Evolutionary conservation across 1,139 yeast species (phyloP).

Genomic region (Yamadazyma diddensiae): DNA sequence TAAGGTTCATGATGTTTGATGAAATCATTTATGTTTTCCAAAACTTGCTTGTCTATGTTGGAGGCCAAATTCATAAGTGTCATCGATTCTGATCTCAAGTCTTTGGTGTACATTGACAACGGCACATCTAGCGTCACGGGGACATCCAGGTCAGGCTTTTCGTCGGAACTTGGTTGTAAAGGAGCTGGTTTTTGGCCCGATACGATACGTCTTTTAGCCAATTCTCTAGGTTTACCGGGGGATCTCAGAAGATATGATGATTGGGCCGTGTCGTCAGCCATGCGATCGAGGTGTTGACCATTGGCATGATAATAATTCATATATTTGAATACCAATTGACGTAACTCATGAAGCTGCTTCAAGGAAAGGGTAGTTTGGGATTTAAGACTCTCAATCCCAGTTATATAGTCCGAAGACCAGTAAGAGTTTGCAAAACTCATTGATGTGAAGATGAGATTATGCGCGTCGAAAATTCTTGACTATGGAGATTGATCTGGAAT

Average conservation of each 20-base stretch:
- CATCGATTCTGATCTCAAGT: constrained; percentile 23
- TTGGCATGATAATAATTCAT: constrained; percentile 38
- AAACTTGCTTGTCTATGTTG: constrained; percentile 34
- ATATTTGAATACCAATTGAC: constrained; percentile 37
- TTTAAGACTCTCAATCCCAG: constrained; percentile 33
- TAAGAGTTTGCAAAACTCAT: constrained; percentile 19
- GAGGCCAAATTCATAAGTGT: constrained; percentile 28
- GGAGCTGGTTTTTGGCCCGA: constrained; percentile 10
- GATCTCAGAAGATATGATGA: background rate
- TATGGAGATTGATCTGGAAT: constrained; percentile 1
- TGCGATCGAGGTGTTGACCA: constrained; percentile 29
- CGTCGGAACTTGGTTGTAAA: constrained; percentile 1
- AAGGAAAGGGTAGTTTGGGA: constrained; percentile 33
- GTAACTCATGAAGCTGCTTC: constrained; percentile 40
- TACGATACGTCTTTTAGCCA: constrained; percentile 11
- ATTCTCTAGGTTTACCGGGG: background rate
- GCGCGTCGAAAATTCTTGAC: constrained; percentile 1
- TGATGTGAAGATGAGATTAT: too few species aligned
- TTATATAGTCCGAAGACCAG: constrained; percentile 44
- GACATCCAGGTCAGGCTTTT: background rate
- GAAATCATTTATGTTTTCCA: constrained; percentile 35
- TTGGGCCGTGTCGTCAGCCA: constrained; percentile 7
- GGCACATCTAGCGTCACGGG: constrained; percentile 14
- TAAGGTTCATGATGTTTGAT: constrained; percentile 38
- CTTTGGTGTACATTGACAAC: constrained; percentile 14